phyloP scores from a whole-genome alignment of 140 eudicot genomes.

The Oenanthe javanica region DNA sequence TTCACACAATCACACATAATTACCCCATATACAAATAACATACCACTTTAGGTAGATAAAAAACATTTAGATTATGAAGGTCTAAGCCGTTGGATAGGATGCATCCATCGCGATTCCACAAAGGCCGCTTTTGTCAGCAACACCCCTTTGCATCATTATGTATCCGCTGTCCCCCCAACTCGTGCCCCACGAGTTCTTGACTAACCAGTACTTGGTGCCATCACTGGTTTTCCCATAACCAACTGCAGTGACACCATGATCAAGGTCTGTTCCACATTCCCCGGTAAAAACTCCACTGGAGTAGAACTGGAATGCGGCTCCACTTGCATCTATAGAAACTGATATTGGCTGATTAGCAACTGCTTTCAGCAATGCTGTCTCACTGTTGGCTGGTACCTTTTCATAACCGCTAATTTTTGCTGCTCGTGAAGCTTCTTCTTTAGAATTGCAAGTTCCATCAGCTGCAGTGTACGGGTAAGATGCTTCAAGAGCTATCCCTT shows the following conservation, averaged over 20 bases:
- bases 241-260: slow-evolving; percentile 14
- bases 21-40: neutral
- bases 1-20: neutral
- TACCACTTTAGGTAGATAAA: neutral
- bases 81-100: neutral
- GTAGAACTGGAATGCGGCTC: slow-evolving; percentile 3
- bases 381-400: slow-evolving; percentile 11
- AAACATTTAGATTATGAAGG: neutral
- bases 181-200: neutral
- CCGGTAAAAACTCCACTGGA: slow-evolving; percentile 7
- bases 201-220: slow-evolving; percentile 12
- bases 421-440: slow-evolving; percentile 12
- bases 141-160: slow-evolving; percentile 1
- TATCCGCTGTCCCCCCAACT: neutral
- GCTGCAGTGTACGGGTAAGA: slow-evolving; percentile 31
- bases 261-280: slow-evolving; percentile 15
- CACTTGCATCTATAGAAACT: slow-evolving; percentile 13
- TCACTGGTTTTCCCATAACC: slow-evolving; percentile 12
- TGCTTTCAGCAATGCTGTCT: slow-evolving; percentile 12
- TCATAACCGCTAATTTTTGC: slow-evolving; percentile 19
- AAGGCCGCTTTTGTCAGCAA: neutral
- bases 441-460: slow-evolving; percentile 22
- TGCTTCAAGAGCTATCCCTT: slow-evolving; percentile 26
- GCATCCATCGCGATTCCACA: slow-evolving; percentile 6
- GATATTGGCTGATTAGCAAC: slow-evolving; percentile 14